Percentiles rank a stretch among this genome's conserved stretches.
Conservation (phyloP, 805 yeast genomes). For the Pichia scutulata region DNA sequence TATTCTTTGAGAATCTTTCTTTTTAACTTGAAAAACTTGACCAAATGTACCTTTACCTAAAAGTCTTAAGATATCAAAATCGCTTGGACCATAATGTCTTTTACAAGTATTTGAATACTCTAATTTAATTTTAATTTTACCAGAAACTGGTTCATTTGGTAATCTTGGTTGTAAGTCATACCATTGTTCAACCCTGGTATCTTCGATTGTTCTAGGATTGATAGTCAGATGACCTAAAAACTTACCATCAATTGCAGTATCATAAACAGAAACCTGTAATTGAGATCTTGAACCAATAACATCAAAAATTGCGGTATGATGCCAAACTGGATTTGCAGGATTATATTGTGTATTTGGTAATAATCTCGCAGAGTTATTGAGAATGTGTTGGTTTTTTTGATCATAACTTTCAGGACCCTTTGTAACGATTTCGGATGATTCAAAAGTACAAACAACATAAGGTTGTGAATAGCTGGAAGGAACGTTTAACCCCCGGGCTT, state of each 20-base stretch:
- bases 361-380: background rate
- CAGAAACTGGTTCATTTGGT: conserved; percentile 67
- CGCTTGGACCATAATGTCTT: conserved; percentile 85
- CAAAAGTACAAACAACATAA: conserved; percentile 86
- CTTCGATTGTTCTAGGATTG: conserved; percentile 49
- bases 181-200: conserved; percentile 58
- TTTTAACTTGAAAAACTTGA: conserved; percentile 92
- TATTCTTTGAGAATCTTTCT: conserved; percentile 80
- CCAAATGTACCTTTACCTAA: conserved; percentile 98
- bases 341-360: conserved; percentile 16
- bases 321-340: conserved; percentile 72
- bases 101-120: conserved; percentile 62
- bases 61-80: conserved; percentile 83
- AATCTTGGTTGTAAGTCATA: conserved; percentile 63
- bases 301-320: conserved; percentile 88
- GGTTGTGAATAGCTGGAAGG: conserved; percentile 56
- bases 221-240: conserved; percentile 81
- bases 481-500: conserved; percentile 64
- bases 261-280: conserved; percentile 86
- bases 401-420: conserved; percentile 57
- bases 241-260: conserved; percentile 69
- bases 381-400: conserved; percentile 12
- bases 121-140: conserved; percentile 70
- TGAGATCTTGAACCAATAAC: conserved; percentile 80
- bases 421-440: conserved; percentile 83